Evolutionary conservation across 495 filamentous ascomycete genomes (phyloP).

Genomic region (Penicillium angulare): DNA sequence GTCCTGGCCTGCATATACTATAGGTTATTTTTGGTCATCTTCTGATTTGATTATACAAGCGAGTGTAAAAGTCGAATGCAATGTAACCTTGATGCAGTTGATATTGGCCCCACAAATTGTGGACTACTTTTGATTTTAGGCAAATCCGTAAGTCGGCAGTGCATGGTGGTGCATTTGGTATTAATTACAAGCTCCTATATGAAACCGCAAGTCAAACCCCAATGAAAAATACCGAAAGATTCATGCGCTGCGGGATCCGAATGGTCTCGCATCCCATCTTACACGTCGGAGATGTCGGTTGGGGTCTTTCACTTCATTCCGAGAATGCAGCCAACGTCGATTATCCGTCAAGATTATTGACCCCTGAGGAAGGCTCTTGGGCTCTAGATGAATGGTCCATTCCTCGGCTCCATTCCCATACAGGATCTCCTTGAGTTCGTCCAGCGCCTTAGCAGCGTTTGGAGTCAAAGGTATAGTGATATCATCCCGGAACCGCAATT

Average conservation of each 20-base stretch:
- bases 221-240: not conserved
- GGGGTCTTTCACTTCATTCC: conserved; percentile 36
- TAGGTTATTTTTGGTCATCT: no score
- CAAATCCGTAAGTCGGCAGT: no score
- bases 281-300: conserved; percentile 35
- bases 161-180: no score
- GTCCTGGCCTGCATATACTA: no score
- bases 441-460: conserved; percentile 19
- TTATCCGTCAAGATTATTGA: conserved; percentile 39
- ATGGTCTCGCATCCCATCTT: conserved; percentile 30
- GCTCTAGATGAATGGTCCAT: conserved; percentile 17
- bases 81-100: no score
- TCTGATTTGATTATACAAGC: no score
- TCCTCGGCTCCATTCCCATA: not conserved
- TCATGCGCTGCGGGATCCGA: not conserved
- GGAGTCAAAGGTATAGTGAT: conserved; percentile 21
- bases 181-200: no score
- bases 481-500: conserved; percentile 34
- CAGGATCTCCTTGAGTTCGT: conserved; percentile 22
- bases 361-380: conserved; percentile 21
- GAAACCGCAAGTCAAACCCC: no score
- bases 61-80: no score
- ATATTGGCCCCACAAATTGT: no score
- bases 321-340: conserved; percentile 35
- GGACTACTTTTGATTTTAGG: no score